Conservation (phyloP, 352 stramenopile species). For the Paralagenidium karlingii region DNA sequence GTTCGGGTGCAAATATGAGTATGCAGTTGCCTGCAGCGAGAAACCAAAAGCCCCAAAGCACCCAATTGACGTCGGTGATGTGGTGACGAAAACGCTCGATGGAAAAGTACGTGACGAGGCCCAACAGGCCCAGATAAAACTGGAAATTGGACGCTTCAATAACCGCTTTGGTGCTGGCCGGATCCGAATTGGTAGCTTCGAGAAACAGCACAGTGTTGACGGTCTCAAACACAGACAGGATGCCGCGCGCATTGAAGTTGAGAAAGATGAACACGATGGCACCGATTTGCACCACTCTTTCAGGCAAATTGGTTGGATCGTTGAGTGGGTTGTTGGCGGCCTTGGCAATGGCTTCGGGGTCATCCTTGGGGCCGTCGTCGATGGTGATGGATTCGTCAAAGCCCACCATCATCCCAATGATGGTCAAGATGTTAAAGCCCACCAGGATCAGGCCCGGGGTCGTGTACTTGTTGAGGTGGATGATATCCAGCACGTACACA, state of each 20-base stretch:
- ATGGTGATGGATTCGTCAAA: conserved; percentile 32
- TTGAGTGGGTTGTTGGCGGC: not conserved
- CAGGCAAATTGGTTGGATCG: conserved; percentile 10
- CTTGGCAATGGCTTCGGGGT: not conserved
- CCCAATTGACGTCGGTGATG: conserved; percentile 22
- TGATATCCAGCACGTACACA: conserved; percentile 16
- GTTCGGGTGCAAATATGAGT: conserved; percentile 9
- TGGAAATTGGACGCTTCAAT: conserved; percentile 27
- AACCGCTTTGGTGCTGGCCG: conserved; percentile 6
- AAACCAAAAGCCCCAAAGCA: conserved; percentile 34
- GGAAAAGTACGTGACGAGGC: conserved; percentile 22
- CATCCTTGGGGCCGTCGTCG: conserved; percentile 20
- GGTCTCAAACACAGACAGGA: conserved; percentile 63
- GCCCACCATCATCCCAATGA: conserved; percentile 25
- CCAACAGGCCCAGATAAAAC: conserved; percentile 34
- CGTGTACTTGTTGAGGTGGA: conserved; percentile 46
- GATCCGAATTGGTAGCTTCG: conserved; percentile 16
- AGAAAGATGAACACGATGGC: conserved; percentile 52
- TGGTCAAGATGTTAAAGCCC: conserved; percentile 25
- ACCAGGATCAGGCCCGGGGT: conserved; percentile 40
- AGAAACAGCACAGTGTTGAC: conserved; percentile 50
- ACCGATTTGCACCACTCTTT: conserved; percentile 19
- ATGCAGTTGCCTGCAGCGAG: conserved; percentile 30
- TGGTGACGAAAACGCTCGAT: conserved; percentile 20
- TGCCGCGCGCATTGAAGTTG: conserved; percentile 44